Conservation (phyloP, 192 early-diverging fungal species). For the Pilaira anomala region DNA sequence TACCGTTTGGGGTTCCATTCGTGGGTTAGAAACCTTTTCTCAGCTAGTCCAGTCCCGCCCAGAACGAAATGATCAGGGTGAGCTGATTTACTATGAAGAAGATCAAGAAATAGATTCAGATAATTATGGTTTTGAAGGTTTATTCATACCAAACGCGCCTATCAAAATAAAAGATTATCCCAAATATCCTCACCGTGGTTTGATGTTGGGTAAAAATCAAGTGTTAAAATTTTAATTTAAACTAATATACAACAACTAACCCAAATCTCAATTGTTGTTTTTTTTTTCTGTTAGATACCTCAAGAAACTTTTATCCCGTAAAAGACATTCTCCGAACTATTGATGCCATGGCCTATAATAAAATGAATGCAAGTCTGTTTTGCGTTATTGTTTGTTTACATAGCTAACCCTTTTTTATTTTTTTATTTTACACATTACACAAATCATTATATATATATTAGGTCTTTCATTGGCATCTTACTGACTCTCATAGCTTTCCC, state of each 20-base stretch:
- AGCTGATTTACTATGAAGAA: background rate
- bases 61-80: background rate
- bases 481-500: slow-evolving; percentile 71
- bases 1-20: slow-evolving; percentile 65
- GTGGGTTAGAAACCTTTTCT: slow-evolving; percentile 69
- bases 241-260: background rate
- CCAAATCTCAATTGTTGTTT: too few relatives aligned
- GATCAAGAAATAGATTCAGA: slow-evolving; percentile 23
- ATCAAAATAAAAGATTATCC: slow-evolving; percentile 62
- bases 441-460: slow-evolving; percentile 2
- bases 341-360: slow-evolving; percentile 80
- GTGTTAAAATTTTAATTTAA: slow-evolving; percentile 3
- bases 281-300: slow-evolving; percentile 47
- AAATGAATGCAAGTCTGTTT: slow-evolving; percentile 57
- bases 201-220: slow-evolving; percentile 48
- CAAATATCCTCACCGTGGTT: slow-evolving; percentile 60
- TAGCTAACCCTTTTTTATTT: background rate
- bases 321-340: slow-evolving; percentile 62
- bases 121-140: background rate
- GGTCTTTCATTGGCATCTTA: slow-evolving; percentile 78
- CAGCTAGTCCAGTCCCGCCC: slow-evolving; percentile 53
- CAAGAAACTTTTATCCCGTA: slow-evolving; percentile 70
- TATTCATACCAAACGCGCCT: slow-evolving; percentile 45
- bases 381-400: background rate
- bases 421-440: too few relatives aligned